These are phyloP conservation scores for Ampelomyces quisqualis DNA, from an alignment of 2,329 filamentous ascomycete species.

Conservation along the genomic window DNA sequence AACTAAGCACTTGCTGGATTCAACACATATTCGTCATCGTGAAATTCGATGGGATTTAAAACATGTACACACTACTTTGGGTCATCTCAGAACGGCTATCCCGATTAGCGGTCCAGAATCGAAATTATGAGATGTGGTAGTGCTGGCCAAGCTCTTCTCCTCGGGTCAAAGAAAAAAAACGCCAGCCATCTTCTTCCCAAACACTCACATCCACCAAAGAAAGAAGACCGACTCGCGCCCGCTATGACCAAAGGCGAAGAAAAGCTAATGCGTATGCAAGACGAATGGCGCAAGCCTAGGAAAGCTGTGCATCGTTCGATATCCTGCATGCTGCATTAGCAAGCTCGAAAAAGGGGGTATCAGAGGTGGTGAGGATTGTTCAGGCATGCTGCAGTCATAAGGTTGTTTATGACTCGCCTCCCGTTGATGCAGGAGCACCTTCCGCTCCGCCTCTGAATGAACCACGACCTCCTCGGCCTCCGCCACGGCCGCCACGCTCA, in stretches of 20 bases:
- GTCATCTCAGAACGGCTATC: no score
- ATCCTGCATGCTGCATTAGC: conserved; percentile 18
- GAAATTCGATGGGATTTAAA: neutral
- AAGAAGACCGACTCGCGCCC: conserved; percentile 29
- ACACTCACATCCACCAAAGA: neutral
- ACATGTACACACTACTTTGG: conserved; percentile 2
- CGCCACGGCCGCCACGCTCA: conserved; percentile 41
- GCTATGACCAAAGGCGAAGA: conserved; percentile 30
- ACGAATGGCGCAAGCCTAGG: conserved; percentile 3
- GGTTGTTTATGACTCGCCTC: conserved; percentile 41
- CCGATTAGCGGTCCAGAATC: no score
- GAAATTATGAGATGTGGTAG: no score
- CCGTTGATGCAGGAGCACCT: conserved; percentile 38
- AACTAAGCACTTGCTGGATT: no score
- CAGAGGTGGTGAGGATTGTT: conserved; percentile 24
- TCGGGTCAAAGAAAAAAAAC: no score
- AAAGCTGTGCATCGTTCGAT: conserved; percentile 3
- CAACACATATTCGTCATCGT: neutral
- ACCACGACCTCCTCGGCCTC: conserved; percentile 46
- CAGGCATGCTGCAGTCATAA: conserved; percentile 9
- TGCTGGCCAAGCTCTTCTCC: no score
- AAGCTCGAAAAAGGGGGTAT: conserved; percentile 34
- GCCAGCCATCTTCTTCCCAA: neutral
- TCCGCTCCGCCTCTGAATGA: conserved; percentile 37
- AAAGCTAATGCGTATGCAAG: conserved; percentile 13